These are phyloP conservation scores for Plantago lanceolata DNA, from an alignment of 305 asterid genomes.

Conservation along the genomic window DNA sequence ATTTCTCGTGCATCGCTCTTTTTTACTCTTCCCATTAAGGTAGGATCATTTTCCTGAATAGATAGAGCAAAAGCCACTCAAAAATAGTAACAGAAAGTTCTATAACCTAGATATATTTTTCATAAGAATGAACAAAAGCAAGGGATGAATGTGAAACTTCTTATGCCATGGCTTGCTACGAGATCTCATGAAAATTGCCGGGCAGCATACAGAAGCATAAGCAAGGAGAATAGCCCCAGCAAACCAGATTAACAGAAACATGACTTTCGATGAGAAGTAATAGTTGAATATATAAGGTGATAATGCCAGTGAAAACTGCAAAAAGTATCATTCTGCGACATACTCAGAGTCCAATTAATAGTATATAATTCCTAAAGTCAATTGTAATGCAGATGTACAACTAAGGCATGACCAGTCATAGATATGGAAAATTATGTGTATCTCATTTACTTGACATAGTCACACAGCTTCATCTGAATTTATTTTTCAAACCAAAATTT, in stretches of 20 bases:
- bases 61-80: slow-evolving; percentile 20
- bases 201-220: not conserved
- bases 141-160: not conserved
- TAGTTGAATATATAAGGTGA: not conserved
- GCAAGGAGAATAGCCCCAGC: not conserved
- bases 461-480: not conserved
- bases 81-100: slow-evolving; percentile 6
- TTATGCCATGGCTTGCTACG: not conserved
- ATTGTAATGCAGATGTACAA: not conserved
- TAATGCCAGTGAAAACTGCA: not conserved
- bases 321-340: not conserved
- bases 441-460: not conserved
- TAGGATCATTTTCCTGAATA: slow-evolving; percentile 94
- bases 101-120: slow-evolving; percentile 5
- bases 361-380: not conserved
- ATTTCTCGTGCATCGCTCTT: slow-evolving; percentile 98
- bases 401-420: not conserved
- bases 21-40: slow-evolving; percentile 94
- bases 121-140: not conserved
- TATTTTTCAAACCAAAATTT: no score
- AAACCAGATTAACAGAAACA: not conserved
- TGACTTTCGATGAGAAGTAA: not conserved
- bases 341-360: not conserved
- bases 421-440: not conserved
- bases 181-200: not conserved